Evolutionary conservation across 2,329 filamentous ascomycete species (phyloP), one percentile per base, ranked within the genome.

Genomic region (Periglandula ipomoeae): DNA sequence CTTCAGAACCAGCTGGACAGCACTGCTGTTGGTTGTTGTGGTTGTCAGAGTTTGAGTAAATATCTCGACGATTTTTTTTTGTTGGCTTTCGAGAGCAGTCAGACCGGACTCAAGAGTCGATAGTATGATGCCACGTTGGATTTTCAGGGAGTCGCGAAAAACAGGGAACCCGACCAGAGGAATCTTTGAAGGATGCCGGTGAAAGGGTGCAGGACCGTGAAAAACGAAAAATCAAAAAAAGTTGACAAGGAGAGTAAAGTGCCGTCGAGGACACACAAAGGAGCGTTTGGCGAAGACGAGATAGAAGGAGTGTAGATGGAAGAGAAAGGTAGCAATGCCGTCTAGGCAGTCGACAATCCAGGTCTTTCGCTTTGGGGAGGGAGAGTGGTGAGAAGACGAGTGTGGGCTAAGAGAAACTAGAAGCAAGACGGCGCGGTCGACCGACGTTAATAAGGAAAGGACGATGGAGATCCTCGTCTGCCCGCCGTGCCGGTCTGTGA

Each of bases 1-100:
- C 49, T 53, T 56, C 56, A 57, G 52, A 52, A 57, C 55, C 55
- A 55, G 56, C 53, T 55, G 56, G 51, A 47, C 48, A 50, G 47
- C 38, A 41, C 51, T 51, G 46, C 46, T 52, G 43, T 39, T 24
- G n/a, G 5, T 42, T 30, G 5, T 34, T 44, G 32, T 44, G 24
- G 20, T 22, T 19, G 24, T n/a, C n/a, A n/a, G n/a, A n/a, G 5
- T 5, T 44, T 26, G 15, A 17, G 38, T 15, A 19, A 22, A 32
- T 35, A 32, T 26, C 3, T 27, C 34, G 34, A 24, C 10, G 43
- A 37, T 23, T 8, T 3, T n/a, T n/a, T n/a, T n/a, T n/a, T n/a
- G n/a, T n/a, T n/a, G n/a, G 15, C 6, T 8, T 19, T 38, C 23
- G 41, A 35, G 37, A 2, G 15, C 9, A 23, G 24, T 32, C 30